phyloP scores from a whole-genome alignment of 176 grass and related monocot genomes.

The Zizania latifolia region DNA sequence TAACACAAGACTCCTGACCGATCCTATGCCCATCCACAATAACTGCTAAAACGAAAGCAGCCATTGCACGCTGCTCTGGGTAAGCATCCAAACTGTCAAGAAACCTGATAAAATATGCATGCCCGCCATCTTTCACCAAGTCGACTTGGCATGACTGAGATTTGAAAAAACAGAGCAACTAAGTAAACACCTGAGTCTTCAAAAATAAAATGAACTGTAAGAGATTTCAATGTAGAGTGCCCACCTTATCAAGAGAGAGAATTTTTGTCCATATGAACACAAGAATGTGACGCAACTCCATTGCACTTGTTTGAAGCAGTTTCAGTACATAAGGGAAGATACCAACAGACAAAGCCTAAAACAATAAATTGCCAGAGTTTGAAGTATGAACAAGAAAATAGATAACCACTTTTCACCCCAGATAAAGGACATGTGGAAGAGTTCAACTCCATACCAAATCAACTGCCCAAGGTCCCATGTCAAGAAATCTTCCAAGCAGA shows the following conservation, averaged over 20 bases:
- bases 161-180: background rate
- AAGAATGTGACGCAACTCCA: constrained; percentile 92
- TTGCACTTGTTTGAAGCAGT: constrained; percentile 90
- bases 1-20: constrained; percentile 88
- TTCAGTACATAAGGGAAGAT: constrained; percentile 98
- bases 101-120: constrained; percentile 91
- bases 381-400: background rate
- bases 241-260: constrained; percentile 94
- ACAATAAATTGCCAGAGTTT: constrained; percentile 20
- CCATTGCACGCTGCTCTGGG: constrained; percentile 92
- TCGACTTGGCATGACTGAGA: constrained; percentile 93
- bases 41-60: constrained; percentile 92
- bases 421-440: constrained; percentile 8
- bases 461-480: constrained; percentile 99
- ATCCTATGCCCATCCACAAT: constrained; percentile 76
- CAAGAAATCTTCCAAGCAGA: constrained; percentile 98
- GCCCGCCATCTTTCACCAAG: constrained; percentile 95
- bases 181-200: constrained; percentile 19
- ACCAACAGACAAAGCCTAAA: constrained; percentile 87
- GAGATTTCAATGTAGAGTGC: constrained; percentile 1
- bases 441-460: constrained; percentile 61
- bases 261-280: constrained; percentile 99
- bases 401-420: background rate
- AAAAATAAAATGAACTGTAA: background rate
- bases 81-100: constrained; percentile 88